A percentile compares a stretch with the other conserved stretches of the same genome.
phyloP scores from a whole-genome alignment of 345 rosid species.

The Heritiera fomes region DNA sequence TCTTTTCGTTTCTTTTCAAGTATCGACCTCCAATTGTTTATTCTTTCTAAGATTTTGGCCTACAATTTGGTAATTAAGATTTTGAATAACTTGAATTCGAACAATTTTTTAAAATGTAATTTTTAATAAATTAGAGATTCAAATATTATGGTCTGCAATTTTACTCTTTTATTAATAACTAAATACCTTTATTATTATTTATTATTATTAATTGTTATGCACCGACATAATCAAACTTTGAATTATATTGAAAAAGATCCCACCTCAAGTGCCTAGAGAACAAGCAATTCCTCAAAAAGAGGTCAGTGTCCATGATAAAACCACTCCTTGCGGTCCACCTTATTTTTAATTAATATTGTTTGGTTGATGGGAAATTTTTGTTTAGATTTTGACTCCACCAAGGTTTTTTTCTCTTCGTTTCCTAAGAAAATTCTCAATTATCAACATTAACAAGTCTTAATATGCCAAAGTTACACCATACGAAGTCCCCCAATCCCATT shows the following conservation, averaged over 20 bases:
- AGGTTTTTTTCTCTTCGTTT: background rate
- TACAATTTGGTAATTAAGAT: no score
- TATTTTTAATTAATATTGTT: background rate
- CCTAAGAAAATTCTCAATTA: background rate
- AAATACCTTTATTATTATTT: no score
- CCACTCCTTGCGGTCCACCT: background rate
- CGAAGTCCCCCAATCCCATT: background rate
- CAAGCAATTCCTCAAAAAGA: background rate
- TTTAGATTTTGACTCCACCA: background rate
- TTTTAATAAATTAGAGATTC: no score
- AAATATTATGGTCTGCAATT: no score
- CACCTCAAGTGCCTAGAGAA: background rate
- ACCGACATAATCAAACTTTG: background rate
- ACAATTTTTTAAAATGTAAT: no score
- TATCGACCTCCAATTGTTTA: no score
- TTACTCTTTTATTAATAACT: no score
- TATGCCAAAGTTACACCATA: background rate
- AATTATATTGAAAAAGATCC: background rate
- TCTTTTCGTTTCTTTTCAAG: no score
- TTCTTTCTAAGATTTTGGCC: no score
- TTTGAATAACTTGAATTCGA: no score
- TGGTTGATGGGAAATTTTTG: background rate
- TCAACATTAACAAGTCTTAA: background rate
- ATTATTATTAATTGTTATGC: no score
- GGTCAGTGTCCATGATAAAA: background rate